Evolutionary conservation across 192 early-diverging fungal genomes (phyloP).

Genomic region (Backusella luteola): DNA sequence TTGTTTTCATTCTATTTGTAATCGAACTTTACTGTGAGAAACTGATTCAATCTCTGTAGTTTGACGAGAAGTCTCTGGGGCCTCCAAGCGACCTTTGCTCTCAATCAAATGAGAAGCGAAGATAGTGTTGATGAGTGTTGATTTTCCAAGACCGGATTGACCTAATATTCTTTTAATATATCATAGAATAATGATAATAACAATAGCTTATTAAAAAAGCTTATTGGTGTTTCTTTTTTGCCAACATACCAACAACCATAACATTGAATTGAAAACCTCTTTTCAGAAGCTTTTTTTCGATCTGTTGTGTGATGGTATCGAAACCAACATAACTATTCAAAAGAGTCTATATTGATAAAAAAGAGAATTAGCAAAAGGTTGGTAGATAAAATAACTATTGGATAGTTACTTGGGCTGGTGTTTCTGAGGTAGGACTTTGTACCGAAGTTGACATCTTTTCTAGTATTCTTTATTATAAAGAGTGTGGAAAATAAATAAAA

Average conservation of each 20-base stretch:
- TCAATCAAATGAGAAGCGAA: conserved; percentile 95
- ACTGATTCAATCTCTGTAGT: conserved; percentile 95
- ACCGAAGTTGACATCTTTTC: not conserved
- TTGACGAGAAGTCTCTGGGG: conserved; percentile 81
- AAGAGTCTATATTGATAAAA: conserved; percentile 40
- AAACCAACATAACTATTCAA: conserved; percentile 96
- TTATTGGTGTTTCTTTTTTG: not conserved
- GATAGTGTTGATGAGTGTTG: conserved; percentile 96
- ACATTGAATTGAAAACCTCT: conserved; percentile 97
- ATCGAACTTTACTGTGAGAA: conserved; percentile 67
- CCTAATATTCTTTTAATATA: conserved; percentile 46
- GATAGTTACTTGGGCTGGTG: not conserved
- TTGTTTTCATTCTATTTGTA: not conserved
- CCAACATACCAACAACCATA: conserved; percentile 85
- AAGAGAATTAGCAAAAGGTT: not conserved
- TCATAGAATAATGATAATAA: not conserved
- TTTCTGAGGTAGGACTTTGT: not conserved
- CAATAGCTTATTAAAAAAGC: not conserved
- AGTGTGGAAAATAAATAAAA: not conserved
- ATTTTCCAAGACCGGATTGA: conserved; percentile 95
- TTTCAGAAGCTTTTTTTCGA: conserved; percentile 96
- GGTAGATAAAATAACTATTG: not conserved
- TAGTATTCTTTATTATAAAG: not conserved
- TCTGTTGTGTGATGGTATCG: conserved; percentile 94
- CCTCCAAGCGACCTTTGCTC: conserved; percentile 79